Percentiles rank a stretch among this genome's conserved stretches.
These are phyloP conservation scores for Chenopodium quinoa DNA, from an alignment of 148 eudicot species.

Conservation along the genomic window DNA sequence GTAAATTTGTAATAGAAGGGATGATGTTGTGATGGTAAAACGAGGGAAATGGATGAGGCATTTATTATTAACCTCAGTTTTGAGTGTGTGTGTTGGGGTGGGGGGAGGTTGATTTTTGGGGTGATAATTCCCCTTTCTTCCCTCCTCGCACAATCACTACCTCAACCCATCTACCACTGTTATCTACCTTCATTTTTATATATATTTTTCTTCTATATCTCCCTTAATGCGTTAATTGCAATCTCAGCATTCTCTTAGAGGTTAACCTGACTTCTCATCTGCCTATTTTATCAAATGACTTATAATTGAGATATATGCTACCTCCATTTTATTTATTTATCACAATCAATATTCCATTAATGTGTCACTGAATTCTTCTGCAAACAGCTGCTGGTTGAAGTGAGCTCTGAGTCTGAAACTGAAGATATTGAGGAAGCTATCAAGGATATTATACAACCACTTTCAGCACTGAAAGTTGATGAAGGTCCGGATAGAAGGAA, in stretches of 20 bases:
- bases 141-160: not conserved
- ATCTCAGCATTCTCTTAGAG: not conserved
- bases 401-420: constrained; percentile 68
- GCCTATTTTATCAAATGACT: not conserved
- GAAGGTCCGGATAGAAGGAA: constrained; percentile 41
- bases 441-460: constrained; percentile 59
- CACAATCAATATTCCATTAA: not conserved
- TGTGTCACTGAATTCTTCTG: not conserved
- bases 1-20: not conserved
- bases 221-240: no score
- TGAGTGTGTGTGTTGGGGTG: no score
- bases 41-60: not conserved
- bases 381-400: constrained; percentile 27
- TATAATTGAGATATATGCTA: not conserved
- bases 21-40: not conserved
- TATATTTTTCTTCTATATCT: no score
- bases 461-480: constrained; percentile 54
- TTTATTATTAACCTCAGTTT: no score
- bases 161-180: not conserved
- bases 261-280: not conserved
- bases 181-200: not conserved
- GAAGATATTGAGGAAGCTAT: constrained; percentile 46
- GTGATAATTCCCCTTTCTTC: no score
- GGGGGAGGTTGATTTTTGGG: no score
- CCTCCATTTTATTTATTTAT: not conserved